phyloP scores from a whole-genome alignment of 108 stramenopile genomes.

The Pseudonitzschia delicatissima region DNA sequence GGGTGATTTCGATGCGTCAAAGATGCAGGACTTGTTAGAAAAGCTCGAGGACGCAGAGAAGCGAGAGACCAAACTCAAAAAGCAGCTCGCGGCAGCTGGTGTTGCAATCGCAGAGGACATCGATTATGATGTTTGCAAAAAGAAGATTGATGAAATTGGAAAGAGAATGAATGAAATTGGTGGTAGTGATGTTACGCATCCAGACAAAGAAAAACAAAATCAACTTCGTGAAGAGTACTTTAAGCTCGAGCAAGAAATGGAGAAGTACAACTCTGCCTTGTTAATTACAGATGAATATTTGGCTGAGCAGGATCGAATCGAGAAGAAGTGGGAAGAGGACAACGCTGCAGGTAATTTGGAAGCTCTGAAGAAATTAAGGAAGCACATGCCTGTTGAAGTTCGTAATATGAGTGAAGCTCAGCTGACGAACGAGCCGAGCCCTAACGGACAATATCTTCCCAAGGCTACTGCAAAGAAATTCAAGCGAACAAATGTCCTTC shows the following conservation, averaged over 20 bases:
- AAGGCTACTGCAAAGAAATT: constrained; percentile 52
- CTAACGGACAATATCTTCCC: constrained; percentile 55
- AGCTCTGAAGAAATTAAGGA: constrained; percentile 47
- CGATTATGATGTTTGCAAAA: constrained; percentile 42
- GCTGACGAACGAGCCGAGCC: constrained; percentile 36
- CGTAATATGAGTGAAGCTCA: constrained; percentile 57
- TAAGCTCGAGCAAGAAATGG: constrained; percentile 66
- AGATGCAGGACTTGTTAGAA: constrained; percentile 40
- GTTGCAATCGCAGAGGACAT: constrained; percentile 61
- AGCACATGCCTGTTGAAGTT: constrained; percentile 60
- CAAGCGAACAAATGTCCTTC: constrained; percentile 59
- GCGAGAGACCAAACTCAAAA: constrained; percentile 47
- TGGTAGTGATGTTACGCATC: constrained; percentile 44
- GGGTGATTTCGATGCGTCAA: constrained; percentile 36
- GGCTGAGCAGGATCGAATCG: constrained; percentile 46
- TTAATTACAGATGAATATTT: constrained; percentile 52
- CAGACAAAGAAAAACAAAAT: constrained; percentile 56
- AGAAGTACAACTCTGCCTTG: constrained; percentile 51
- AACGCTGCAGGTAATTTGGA: constrained; percentile 41
- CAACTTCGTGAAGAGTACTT: constrained; percentile 60
- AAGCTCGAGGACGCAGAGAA: constrained; percentile 44
- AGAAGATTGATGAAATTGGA: constrained; percentile 46
- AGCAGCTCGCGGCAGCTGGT: constrained; percentile 49
- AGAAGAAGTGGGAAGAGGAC: constrained; percentile 53
- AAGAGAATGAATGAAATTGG: constrained; percentile 63